Evolutionary conservation across 768 basidiomycete species (phyloP), one percentile per base, ranked within the genome.

Genomic region (Boletus rubescentipes): DNA sequence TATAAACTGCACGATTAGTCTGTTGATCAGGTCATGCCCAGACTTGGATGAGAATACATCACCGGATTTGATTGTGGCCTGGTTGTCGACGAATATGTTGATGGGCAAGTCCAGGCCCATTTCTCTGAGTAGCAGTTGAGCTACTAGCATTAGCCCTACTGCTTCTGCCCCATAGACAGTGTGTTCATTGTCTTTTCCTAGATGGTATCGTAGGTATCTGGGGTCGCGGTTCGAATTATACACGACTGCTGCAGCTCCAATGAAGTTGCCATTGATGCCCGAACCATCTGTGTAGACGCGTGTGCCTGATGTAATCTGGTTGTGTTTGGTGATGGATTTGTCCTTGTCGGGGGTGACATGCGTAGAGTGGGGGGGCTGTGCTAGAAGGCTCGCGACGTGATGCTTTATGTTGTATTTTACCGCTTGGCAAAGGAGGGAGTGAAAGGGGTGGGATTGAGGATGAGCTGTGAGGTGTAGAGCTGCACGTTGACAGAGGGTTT

Each of bases 11-110:
- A 6, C 26, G 26, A 6, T 4, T 26, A 49, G 16, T 21, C 14
- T n/a, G 5, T 50, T 12, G 5, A 50, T 50, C 41, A 50, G 34
- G 41, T 50, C 35, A 11, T 42, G 41, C 11, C 49, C 34, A 0
- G 40, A 10, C 26, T 26, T 42, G 1, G 32, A 26, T 6, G 12
- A 14, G 16, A 21, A 26, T 2, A 35, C 21, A 11, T 50, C 49
- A 50, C 49, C 12, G 16, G 49, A 42, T 50, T 43, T 50, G 21
- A 50, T 50, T 4, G n/a, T 34, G 2, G 49, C 49, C 6, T 50
- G 49, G 23, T 50, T 50, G 23, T 50, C 23, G 1, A 42, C 6
- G 16, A 42, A 42, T 3, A 50, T 43, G 11, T 3, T 18, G 4
- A 42, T 9, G 0, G 41, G 49, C n/a, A 2, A 15, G 26, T 26